phyloP scores from a whole-genome alignment of 2,329 filamentous ascomycete genomes.

The Aspergillus arachidicola region DNA sequence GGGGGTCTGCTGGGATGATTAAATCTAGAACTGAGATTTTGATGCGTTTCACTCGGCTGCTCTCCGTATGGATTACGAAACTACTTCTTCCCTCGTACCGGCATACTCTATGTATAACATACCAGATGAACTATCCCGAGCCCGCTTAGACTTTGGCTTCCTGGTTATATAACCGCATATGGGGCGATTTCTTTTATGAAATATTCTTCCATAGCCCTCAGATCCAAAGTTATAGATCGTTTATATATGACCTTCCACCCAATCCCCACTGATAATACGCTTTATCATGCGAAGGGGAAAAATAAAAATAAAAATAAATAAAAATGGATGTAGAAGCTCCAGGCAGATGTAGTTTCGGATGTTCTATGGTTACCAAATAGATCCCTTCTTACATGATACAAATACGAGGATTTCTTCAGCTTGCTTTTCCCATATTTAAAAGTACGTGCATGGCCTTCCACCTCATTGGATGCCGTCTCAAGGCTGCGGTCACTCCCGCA shows the following conservation, averaged over 20 bases:
- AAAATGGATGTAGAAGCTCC: too few relatives aligned
- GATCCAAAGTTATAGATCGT: background rate
- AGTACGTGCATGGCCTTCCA: background rate
- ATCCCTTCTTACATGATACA: background rate
- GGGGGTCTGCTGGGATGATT: background rate
- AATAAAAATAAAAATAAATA: too few relatives aligned
- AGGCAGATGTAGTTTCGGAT: background rate
- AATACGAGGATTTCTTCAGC: background rate
- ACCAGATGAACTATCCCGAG: background rate
- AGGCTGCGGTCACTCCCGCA: constrained; percentile 3
- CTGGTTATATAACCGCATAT: background rate
- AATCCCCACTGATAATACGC: background rate
- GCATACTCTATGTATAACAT: background rate
- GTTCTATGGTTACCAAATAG: background rate
- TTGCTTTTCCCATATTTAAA: background rate
- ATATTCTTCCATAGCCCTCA: background rate
- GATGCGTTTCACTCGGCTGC: background rate
- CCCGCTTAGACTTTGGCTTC: background rate
- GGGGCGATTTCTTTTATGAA: too few relatives aligned
- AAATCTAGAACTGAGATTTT: constrained; percentile 1
- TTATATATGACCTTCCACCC: background rate
- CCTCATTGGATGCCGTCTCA: background rate
- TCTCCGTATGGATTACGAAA: background rate
- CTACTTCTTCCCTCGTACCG: background rate
- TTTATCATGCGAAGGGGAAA: background rate